Evolutionary conservation across 2,329 filamentous ascomycete genomes (phyloP).

Genomic region (Penicillium brevicompactum): DNA sequence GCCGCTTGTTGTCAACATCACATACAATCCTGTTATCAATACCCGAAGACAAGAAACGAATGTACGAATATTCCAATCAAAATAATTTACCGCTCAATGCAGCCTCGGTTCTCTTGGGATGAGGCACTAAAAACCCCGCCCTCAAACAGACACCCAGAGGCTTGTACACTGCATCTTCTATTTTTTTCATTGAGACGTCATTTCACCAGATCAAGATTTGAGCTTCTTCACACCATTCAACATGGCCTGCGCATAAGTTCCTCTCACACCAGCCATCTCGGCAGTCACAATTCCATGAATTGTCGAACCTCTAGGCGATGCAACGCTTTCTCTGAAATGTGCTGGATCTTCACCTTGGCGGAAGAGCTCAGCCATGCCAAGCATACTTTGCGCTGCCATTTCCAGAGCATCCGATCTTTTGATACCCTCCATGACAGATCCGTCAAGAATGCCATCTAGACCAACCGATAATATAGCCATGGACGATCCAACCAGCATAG

Average conservation of each 20-base stretch:
- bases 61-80: no score
- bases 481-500: conserved; percentile 62
- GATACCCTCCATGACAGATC: conserved; percentile 63
- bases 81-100: no score
- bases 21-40: no score
- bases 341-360: conserved; percentile 61
- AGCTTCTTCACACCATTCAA: neutral
- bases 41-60: neutral
- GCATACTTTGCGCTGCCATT: conserved; percentile 64
- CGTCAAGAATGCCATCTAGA: conserved; percentile 60
- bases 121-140: no score
- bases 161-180: no score
- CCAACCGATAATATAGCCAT: conserved; percentile 61
- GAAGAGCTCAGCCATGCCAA: conserved; percentile 59
- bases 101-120: no score
- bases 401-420: conserved; percentile 60
- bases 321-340: conserved; percentile 57
- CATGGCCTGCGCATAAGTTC: conserved; percentile 55
- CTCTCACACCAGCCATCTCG: conserved; percentile 58
- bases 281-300: conserved; percentile 61
- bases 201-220: neutral
- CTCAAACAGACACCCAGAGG: no score
- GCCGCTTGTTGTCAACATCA: no score
- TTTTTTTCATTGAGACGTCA: no score
- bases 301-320: conserved; percentile 63